Evolutionary conservation across 305 asterid genomes (phyloP).

Genomic region (Fraxinus greggii): DNA sequence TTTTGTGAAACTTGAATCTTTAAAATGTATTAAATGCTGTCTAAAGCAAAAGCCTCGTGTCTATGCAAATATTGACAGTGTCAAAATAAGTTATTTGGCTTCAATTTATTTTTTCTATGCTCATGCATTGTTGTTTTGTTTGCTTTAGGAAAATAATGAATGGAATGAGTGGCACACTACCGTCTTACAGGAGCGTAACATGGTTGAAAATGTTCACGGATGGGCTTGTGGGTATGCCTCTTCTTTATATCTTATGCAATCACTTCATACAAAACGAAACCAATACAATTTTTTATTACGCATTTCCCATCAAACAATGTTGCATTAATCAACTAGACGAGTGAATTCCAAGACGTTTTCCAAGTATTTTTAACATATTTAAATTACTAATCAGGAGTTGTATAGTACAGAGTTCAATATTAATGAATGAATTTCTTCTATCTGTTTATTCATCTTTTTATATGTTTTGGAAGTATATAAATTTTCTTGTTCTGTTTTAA

Average conservation of each 20-base stretch:
- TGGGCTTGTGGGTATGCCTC: slow-evolving; percentile 97
- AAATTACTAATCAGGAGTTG: slow-evolving; percentile 1
- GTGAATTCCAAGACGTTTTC: slow-evolving; percentile 1
- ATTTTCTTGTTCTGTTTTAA: background rate
- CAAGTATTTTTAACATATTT: background rate
- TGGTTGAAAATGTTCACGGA: slow-evolving; percentile 69
- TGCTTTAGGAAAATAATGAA: slow-evolving; percentile 64
- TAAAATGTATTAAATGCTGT: slow-evolving; percentile 10
- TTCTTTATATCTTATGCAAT: slow-evolving; percentile 20
- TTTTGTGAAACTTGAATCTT: slow-evolving; percentile 9
- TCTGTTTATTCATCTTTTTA: background rate
- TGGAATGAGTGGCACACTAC: slow-evolving; percentile 88
- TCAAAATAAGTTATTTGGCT: background rate
- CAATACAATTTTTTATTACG: slow-evolving; percentile 6
- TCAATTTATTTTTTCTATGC: background rate
- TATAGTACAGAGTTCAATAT: background rate
- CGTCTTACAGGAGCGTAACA: slow-evolving; percentile 78
- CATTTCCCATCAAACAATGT: background rate
- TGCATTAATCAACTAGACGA: slow-evolving; percentile 16
- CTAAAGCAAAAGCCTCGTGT: background rate
- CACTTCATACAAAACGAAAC: slow-evolving; percentile 10
- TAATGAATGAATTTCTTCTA: background rate
- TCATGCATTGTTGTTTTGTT: slow-evolving; percentile 14
- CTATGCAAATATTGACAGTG: background rate
- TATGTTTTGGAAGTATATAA: background rate